These are phyloP conservation scores for Volvox africanus DNA, from an alignment of 139 green algal genomes.

Conservation along the genomic window DNA sequence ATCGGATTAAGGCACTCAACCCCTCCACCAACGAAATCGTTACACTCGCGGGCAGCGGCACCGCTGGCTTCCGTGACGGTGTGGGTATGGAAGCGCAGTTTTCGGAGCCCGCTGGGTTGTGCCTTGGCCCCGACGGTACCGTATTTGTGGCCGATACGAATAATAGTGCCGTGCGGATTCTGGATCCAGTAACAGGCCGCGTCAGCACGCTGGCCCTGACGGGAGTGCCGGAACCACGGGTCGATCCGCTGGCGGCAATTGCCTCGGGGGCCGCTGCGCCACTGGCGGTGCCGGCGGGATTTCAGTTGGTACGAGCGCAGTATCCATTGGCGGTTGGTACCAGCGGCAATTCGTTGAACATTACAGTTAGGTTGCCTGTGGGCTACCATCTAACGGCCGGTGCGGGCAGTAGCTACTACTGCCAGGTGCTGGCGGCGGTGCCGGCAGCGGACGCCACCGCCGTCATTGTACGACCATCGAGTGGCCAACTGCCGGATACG, in stretches of 20 bases:
- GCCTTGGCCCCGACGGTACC: conserved; percentile 49
- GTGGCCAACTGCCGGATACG: conserved; percentile 11
- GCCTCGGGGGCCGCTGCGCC: neutral
- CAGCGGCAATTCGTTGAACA: conserved; percentile 13
- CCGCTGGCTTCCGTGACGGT: conserved; percentile 72
- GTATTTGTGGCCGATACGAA: conserved; percentile 85
- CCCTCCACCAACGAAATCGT: conserved; percentile 57
- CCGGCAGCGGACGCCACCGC: neutral
- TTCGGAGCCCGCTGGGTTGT: conserved; percentile 81
- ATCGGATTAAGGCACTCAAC: conserved; percentile 82
- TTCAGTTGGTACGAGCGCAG: conserved; percentile 51
- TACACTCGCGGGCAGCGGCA: conserved; percentile 72
- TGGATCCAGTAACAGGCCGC: conserved; percentile 48
- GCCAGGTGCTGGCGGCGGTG: conserved; percentile 10
- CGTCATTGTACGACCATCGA: conserved; percentile 17
- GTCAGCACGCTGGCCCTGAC: conserved; percentile 74
- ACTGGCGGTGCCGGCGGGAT: conserved; percentile 19
- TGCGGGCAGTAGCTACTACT: conserved; percentile 64
- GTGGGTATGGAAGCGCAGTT: conserved; percentile 64
- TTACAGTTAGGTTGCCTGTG: conserved; percentile 64
- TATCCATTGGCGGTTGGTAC: conserved; percentile 18
- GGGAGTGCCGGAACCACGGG: conserved; percentile 62
- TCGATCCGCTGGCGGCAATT: conserved; percentile 51
- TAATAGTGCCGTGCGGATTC: conserved; percentile 73
- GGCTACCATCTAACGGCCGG: conserved; percentile 77